A percentile compares a stretch with the other conserved stretches of the same genome.
phyloP scores from a whole-genome alignment of 2,329 filamentous ascomycete species.

The Aspergillus ustus region DNA sequence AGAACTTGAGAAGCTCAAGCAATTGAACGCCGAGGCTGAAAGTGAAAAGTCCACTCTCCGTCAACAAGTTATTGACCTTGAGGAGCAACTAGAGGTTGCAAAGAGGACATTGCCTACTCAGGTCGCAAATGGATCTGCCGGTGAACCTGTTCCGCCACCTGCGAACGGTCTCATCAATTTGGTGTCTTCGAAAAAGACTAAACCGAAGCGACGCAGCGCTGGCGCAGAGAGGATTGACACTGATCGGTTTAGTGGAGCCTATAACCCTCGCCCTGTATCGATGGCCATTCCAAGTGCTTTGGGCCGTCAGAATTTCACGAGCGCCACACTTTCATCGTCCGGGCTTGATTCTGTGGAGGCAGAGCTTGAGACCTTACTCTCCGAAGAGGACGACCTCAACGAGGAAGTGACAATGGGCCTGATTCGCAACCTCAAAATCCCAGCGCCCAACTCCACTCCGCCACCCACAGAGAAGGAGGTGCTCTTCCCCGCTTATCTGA shows the following conservation, averaged over 20 bases:
- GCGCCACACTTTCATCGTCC: conserved; percentile 73
- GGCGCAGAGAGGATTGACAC: conserved; percentile 82
- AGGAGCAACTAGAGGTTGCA: conserved; percentile 88
- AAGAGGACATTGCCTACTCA: conserved; percentile 78
- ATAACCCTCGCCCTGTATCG: conserved; percentile 92
- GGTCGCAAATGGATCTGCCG: conserved; percentile 62
- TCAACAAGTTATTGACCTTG: conserved; percentile 85
- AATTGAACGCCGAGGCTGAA: conserved; percentile 76
- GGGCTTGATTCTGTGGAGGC: conserved; percentile 89
- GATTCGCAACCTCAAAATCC: conserved; percentile 96
- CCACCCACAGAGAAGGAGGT: conserved; percentile 98
- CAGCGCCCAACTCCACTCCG: conserved; percentile 80
- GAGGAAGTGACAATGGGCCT: conserved; percentile 96
- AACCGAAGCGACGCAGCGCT: conserved; percentile 78
- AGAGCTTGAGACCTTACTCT: conserved; percentile 90
- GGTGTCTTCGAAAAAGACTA: conserved; percentile 95
- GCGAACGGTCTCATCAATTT: conserved; percentile 89
- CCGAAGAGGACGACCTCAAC: conserved; percentile 93
- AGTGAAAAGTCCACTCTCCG: conserved; percentile 83
- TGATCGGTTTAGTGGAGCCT: conserved; percentile 88
- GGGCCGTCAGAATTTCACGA: conserved; percentile 73
- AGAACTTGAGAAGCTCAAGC: conserved; percentile 79
- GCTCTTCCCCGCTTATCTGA: conserved; percentile 96
- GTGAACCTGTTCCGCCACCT: conserved; percentile 59
- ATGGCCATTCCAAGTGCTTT: conserved; percentile 74